Percentiles rank a stretch among this genome's conserved stretches.
phyloP scores from a whole-genome alignment of 345 rosid species.

The Eucalyptus regnans region DNA sequence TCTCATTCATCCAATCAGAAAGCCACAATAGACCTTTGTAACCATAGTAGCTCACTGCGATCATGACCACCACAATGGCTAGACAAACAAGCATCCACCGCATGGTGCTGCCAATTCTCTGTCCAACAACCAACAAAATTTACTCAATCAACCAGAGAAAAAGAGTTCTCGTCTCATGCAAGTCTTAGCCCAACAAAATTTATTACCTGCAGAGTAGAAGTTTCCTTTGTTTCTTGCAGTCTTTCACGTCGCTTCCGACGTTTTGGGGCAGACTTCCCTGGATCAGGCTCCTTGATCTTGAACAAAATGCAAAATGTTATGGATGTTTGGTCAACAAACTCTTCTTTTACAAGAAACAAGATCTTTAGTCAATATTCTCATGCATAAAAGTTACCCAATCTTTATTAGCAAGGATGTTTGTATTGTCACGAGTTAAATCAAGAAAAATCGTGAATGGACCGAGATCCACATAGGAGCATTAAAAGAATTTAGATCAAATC shows the following conservation, averaged over 20 bases:
- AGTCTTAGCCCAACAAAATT: background rate
- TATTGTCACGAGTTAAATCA: background rate
- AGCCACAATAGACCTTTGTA: constrained; percentile 73
- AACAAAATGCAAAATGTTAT: background rate
- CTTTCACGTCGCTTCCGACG: constrained; percentile 58
- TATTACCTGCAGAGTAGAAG: constrained; percentile 51
- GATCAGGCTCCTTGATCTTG: constrained; percentile 47
- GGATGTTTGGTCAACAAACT: background rate
- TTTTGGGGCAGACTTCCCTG: constrained; percentile 35
- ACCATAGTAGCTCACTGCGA: constrained; percentile 45
- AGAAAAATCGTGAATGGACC: background rate
- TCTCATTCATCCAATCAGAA: constrained; percentile 81
- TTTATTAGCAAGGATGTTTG: background rate
- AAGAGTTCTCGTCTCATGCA: background rate
- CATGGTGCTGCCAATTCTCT: constrained; percentile 33
- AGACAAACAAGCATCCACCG: constrained; percentile 33
- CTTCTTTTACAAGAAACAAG: background rate
- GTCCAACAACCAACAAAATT: constrained; percentile 3
- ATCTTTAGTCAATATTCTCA: background rate
- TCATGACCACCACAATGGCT: constrained; percentile 11
- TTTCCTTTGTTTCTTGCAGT: constrained; percentile 31
- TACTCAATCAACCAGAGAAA: background rate
- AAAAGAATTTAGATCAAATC: background rate
- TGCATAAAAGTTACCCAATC: background rate
- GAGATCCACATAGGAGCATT: background rate